Percentiles rank a stretch among this genome's conserved stretches.
These are phyloP conservation scores for Dioscorea cayenensis DNA, from an alignment of 116 monocot species.

Conservation along the genomic window DNA sequence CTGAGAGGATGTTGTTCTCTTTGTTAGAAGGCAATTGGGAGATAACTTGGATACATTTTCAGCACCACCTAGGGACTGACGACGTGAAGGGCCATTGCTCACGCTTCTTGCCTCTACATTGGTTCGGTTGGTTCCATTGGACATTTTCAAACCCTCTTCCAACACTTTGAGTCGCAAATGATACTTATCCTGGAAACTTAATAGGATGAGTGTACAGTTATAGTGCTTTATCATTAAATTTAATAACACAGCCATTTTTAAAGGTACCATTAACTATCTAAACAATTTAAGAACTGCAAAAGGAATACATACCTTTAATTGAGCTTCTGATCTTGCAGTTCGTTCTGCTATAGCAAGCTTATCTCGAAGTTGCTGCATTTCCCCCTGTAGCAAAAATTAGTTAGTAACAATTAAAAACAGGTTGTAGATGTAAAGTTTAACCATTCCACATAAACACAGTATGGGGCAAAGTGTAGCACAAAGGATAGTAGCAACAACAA, in stretches of 20 bases:
- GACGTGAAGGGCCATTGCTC: conserved; percentile 62
- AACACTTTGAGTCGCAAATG: conserved; percentile 85
- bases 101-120: conserved; percentile 35
- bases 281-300: background rate
- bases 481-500: background rate
- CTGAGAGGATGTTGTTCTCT: conserved; percentile 71
- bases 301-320: conserved; percentile 53
- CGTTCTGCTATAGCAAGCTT: conserved; percentile 84
- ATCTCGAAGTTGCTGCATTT: conserved; percentile 94
- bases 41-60: conserved; percentile 62
- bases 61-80: conserved; percentile 86
- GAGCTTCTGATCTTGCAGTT: conserved; percentile 81
- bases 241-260: background rate
- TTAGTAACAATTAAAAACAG: background rate
- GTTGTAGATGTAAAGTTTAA: background rate
- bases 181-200: conserved; percentile 64
- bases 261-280: background rate
- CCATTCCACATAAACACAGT: too few relatives aligned
- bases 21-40: conserved; percentile 58
- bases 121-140: conserved; percentile 35
- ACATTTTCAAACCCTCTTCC: conserved; percentile 81
- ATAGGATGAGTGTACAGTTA: conserved; percentile 3
- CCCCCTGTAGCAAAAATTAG: conserved; percentile 48
- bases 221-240: background rate
- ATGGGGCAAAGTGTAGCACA: too few relatives aligned